Base-by-base conservation (phyloP, 805 yeast species). In the Kazachstania viticola region DNA sequence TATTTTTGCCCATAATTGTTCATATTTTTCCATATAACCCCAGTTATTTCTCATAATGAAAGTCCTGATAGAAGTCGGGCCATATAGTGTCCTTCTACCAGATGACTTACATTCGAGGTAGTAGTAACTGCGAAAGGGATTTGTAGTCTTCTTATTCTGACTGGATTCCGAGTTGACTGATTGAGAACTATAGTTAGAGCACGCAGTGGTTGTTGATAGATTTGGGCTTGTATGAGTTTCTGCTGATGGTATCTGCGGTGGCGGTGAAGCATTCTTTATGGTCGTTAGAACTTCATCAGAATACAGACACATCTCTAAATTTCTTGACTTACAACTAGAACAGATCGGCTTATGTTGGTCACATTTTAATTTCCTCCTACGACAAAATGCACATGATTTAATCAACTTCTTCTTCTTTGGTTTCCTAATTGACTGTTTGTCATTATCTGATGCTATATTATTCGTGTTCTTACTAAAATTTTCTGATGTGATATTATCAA, bases 51-150 rank as follows among this genome's bases (percentile, higher is more conserved):
- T 34, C 21, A 30, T 24, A 2, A 46, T 22, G 31, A 38, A 34
- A 1, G 49, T 41, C 24, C 49, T 41, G 14, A 43, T 21, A 4
- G 56, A 43, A 1, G 61, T 56, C 5, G 58, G 51, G 0, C 61
- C 61, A 39, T 38, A 51, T n/a, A 41, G 17, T 2, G 44, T 34
- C 3, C 35, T 33, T 27, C 58, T 40, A 5, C 49, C 57, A 16
- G 39, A 30, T 6, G 41, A 26, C 30, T 51, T 45, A 4, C 27
- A 15, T 30, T 46, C 46, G 6, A 48, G 5, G 31, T 21, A 38
- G 25, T 37, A 30, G 14, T 33, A 32, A 23, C 43, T 27, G 15
- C 40, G 33, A 6, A 40, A 28, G 17, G 42, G 40, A 31, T 41
- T 44, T 16, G 23, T 21, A 17, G 37, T 12, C 5, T 14, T 11